phyloP scores from a whole-genome alignment of 176 grass and related monocot species.

The Calamus simplicifolius region DNA sequence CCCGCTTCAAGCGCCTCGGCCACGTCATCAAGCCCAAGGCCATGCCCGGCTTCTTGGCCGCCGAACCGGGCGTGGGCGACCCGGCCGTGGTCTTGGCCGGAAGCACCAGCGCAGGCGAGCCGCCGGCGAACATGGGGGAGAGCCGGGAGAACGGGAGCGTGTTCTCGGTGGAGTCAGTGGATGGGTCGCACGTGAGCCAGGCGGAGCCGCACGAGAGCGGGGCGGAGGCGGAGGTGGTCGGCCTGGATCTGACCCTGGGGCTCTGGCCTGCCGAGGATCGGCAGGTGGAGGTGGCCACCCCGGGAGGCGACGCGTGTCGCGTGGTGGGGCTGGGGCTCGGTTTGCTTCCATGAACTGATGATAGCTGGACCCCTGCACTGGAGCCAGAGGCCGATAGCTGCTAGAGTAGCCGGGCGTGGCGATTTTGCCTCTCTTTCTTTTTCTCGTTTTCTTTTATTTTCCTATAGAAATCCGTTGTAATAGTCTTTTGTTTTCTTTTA shows the following conservation, averaged over 20 bases:
- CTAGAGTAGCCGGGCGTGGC: too few species aligned
- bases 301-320: background rate
- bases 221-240: background rate
- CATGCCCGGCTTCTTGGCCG: conserved; percentile 1
- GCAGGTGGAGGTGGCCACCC: too few species aligned
- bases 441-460: too few species aligned
- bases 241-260: conserved; percentile 3
- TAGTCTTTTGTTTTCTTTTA: too few species aligned
- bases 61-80: background rate
- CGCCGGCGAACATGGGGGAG: conserved; percentile 14
- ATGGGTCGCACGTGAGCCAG: conserved; percentile 11
- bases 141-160: conserved; percentile 10
- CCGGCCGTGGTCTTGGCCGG: conserved; percentile 6
- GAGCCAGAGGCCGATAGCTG: too few species aligned
- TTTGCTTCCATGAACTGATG: background rate
- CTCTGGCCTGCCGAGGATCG: background rate
- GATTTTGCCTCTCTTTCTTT: too few species aligned
- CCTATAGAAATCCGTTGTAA: too few species aligned
- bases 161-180: background rate
- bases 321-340: background rate
- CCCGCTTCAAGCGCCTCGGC: conserved; percentile 33
- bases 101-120: background rate
- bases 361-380: too few species aligned
- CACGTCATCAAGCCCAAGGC: too few species aligned
- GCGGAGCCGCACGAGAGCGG: background rate